These are phyloP conservation scores for Irpex sp. DNA, from an alignment of 1,284 basidiomycete genomes.

Conservation along the genomic window DNA sequence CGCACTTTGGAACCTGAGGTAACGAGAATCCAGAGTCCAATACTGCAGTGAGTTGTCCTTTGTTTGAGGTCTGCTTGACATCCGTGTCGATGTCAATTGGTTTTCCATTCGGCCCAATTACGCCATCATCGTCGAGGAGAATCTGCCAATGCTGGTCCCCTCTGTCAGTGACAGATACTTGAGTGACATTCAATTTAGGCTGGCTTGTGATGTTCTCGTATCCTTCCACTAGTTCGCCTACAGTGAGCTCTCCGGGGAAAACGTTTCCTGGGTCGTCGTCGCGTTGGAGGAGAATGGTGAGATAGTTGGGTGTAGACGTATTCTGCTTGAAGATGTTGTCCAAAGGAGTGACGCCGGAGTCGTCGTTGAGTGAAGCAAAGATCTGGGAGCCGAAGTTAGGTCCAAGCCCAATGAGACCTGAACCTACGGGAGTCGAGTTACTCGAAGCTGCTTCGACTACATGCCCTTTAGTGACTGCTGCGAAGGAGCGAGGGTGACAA, in stretches of 20 bases:
- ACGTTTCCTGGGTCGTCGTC: conserved; percentile 26
- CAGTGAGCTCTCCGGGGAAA: conserved; percentile 35
- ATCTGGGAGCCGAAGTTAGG: conserved; percentile 32
- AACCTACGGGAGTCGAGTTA: conserved; percentile 23
- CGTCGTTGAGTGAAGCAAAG: conserved; percentile 18
- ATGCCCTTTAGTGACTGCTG: too few relatives aligned
- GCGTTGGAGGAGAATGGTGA: conserved; percentile 44
- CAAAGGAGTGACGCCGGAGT: conserved; percentile 43
- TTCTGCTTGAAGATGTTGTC: conserved; percentile 64
- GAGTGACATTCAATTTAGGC: conserved; percentile 29
- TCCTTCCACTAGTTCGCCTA: conserved; percentile 30
- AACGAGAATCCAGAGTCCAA: conserved; percentile 51
- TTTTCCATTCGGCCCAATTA: conserved; percentile 39
- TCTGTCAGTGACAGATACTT: conserved; percentile 17
- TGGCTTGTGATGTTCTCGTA: conserved; percentile 31
- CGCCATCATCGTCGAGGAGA: conserved; percentile 31
- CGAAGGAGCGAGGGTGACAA: neutral
- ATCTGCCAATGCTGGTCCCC: conserved; percentile 34
- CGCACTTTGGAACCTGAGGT: conserved; percentile 58
- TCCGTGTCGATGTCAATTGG: conserved; percentile 31
- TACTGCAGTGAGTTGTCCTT: conserved; percentile 31
- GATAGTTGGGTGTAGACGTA: conserved; percentile 48
- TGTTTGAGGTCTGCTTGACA: conserved; percentile 40
- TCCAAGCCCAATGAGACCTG: conserved; percentile 39
- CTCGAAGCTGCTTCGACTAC: conserved; percentile 19